A percentile compares a stretch with the other conserved stretches of the same genome.
phyloP scores from a whole-genome alignment of 306 rosid species.

The Luffa acutangula region DNA sequence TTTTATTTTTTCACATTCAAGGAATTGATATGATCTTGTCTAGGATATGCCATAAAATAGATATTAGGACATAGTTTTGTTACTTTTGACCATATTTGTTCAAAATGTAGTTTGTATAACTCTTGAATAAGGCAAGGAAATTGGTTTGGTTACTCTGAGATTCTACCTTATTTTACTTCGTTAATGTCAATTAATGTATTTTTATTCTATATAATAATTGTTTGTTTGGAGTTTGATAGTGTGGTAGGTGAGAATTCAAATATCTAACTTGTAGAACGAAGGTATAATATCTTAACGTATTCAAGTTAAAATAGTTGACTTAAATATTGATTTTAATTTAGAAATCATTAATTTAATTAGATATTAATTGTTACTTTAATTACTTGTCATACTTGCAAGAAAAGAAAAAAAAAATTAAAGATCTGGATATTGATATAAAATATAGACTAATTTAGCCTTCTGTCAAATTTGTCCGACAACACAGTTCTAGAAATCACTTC shows the following conservation, averaged over 20 bases:
- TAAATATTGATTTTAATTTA: too few relatives aligned
- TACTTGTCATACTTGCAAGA: too few relatives aligned
- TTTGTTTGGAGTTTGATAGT: too few relatives aligned
- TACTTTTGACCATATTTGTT: neutral
- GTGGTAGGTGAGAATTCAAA: too few relatives aligned
- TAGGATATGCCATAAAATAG: neutral
- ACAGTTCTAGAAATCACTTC: neutral
- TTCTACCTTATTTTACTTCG: neutral
- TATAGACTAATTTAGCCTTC: neutral
- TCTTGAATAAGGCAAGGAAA: neutral
- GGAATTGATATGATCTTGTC: neutral
- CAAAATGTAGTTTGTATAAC: neutral
- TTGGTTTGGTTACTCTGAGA: neutral
- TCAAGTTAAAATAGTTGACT: too few relatives aligned
- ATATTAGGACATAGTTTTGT: neutral
- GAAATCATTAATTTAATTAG: too few relatives aligned
- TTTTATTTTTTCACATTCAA: neutral
- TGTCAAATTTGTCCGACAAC: neutral
- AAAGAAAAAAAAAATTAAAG: neutral
- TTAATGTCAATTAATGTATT: too few relatives aligned
- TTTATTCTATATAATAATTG: too few relatives aligned
- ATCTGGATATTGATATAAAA: neutral
- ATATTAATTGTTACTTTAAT: too few relatives aligned
- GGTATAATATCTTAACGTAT: too few relatives aligned
- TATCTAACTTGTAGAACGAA: too few relatives aligned